These are phyloP conservation scores for Penicillium argentinense DNA, from an alignment of 495 filamentous ascomycete genomes.

Conservation along the genomic window DNA sequence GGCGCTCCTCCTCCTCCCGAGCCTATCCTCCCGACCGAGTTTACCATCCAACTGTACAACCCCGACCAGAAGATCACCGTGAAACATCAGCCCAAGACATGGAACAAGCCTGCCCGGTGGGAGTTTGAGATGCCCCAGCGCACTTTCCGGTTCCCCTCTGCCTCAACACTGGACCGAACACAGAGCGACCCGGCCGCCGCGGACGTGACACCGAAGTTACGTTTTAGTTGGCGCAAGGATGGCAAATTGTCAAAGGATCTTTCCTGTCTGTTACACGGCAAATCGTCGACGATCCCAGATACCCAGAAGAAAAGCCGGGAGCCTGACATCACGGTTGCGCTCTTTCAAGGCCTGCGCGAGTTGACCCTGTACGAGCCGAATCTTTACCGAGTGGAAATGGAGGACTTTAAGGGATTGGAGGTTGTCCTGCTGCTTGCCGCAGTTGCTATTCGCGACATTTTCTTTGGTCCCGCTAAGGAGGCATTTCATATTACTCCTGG, in stretches of 20 bases:
- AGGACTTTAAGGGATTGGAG: conserved; percentile 93
- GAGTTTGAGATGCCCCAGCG: conserved; percentile 91
- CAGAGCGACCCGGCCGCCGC: conserved; percentile 65
- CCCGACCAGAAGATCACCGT: conserved; percentile 81
- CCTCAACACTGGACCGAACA: conserved; percentile 72
- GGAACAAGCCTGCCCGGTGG: conserved; percentile 77
- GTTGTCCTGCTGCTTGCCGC: conserved; percentile 80
- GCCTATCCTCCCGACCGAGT: conserved; percentile 73
- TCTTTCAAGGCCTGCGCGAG: conserved; percentile 68
- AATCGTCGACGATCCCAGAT: conserved; percentile 59
- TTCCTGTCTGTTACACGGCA: conserved; percentile 78
- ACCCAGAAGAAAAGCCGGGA: conserved; percentile 76
- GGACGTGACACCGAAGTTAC: conserved; percentile 72
- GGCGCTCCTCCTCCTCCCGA: conserved; percentile 68
- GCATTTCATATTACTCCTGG: conserved; percentile 71
- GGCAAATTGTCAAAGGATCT: conserved; percentile 82
- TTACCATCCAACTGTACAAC: conserved; percentile 88
- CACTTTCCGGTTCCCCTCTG: conserved; percentile 77
- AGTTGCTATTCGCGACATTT: conserved; percentile 84
- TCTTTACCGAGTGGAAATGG: conserved; percentile 83
- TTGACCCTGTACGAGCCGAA: conserved; percentile 93
- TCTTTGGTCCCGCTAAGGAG: conserved; percentile 64
- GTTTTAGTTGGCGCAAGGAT: conserved; percentile 91
- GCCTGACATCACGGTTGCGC: conserved; percentile 87
- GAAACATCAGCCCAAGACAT: conserved; percentile 67